These are phyloP conservation scores for Camellia lanceoleosa DNA, from an alignment of 148 eudicot species.

Conservation along the genomic window DNA sequence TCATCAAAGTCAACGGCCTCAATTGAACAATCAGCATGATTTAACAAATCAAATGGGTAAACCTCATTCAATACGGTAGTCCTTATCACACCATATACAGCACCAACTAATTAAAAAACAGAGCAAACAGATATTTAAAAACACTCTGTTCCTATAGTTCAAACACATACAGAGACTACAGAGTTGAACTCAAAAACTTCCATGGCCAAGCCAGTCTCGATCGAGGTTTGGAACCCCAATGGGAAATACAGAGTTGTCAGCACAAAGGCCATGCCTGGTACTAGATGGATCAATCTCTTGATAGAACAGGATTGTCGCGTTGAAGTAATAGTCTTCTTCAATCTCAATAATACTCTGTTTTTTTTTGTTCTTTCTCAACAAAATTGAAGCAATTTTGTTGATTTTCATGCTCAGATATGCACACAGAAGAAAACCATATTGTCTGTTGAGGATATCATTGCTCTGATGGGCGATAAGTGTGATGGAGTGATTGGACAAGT, in stretches of 20 bases:
- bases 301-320: slow-evolving; percentile 83
- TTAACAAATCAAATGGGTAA: background rate
- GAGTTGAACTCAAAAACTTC: background rate
- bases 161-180: background rate
- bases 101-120: background rate
- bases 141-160: background rate
- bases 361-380: background rate
- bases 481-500: slow-evolving; percentile 99
- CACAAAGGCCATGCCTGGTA: slow-evolving; percentile 97
- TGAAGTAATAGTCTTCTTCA: slow-evolving; percentile 49
- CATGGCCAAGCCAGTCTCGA: slow-evolving; percentile 84
- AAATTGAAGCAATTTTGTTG: background rate
- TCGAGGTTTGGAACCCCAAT: slow-evolving; percentile 87
- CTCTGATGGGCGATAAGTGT: slow-evolving; percentile 85
- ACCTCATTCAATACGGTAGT: background rate
- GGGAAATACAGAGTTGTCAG: slow-evolving; percentile 97
- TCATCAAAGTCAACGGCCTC: background rate
- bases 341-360: background rate
- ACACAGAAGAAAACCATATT: slow-evolving; percentile 87
- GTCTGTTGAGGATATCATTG: slow-evolving; percentile 89
- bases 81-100: background rate
- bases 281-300: slow-evolving; percentile 90
- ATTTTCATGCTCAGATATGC: slow-evolving; percentile 59
- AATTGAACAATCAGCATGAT: background rate
- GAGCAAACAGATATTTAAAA: background rate